Base-by-base conservation (phyloP, 768 basidiomycete genomes). In the Collybia sp. region DNA sequence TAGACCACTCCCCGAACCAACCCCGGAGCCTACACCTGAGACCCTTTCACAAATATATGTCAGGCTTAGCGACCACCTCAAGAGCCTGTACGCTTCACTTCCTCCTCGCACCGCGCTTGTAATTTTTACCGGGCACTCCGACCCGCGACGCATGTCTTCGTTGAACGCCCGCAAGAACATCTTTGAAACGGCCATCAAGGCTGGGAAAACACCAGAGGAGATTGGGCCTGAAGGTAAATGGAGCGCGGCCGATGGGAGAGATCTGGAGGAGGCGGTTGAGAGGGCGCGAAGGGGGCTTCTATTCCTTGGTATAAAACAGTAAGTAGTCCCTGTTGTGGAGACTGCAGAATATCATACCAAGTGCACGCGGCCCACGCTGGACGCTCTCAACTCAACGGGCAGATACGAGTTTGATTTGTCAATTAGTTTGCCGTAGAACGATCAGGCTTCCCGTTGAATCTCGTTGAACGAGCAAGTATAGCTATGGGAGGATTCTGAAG, bases 121-220 rank as follows among this genome's bases (percentile, higher is more conserved):
- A 44, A 71, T 98, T 33, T 83, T 96, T 58, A 89, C 87, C 0
- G 93, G 94, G 1, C 92, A 97, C 58, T 82, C 83, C 0, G 90
- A 96, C 61, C 93, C 94, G 0, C 79, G 90, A 0, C 69, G 63
- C 6, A 93, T 95, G 90, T 71, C 85, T 2, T 61, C 73, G 18
- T 67, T 98, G 16, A 83, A 83, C 53, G 77, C 77, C 5, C 73
- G 83, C 42, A 87, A 91, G 64, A 66, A 62, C 3, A 73, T 76
- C 25, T 95, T 93, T 55, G 93, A 97, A 55, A 69, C 57, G 17
- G 79, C 77, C 12, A 63, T 86, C 43, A 72, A 75, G 53, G 64
- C 66, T 40, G 80, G 80, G 15, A 78, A 76, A 66, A 72, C 66
- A 11, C 64, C 72, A 2, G 85, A 81, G 46, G 79, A 82, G 12